These are phyloP conservation scores for Tricholoma terreum DNA, from an alignment of 768 basidiomycete species.

Conservation along the genomic window DNA sequence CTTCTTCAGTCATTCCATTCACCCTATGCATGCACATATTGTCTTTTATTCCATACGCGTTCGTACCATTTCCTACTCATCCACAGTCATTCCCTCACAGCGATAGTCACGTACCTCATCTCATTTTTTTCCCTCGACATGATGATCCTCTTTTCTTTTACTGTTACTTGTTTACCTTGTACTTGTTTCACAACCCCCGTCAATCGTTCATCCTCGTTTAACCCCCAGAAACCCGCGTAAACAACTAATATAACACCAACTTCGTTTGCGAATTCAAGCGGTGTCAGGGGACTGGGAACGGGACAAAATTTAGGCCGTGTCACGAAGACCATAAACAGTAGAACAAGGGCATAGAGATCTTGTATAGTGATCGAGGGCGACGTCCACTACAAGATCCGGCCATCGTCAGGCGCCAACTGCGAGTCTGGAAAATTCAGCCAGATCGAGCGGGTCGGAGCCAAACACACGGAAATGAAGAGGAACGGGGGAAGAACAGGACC, in stretches of 20 bases:
- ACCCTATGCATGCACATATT: constrained; percentile 6
- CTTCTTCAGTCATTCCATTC: background rate
- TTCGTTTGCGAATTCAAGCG: background rate
- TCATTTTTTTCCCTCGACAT: background rate
- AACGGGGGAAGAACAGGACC: background rate
- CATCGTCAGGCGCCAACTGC: background rate
- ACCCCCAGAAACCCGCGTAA: background rate
- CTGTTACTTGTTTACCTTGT: background rate
- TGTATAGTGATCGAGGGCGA: background rate
- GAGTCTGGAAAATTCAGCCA: background rate
- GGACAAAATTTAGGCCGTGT: background rate
- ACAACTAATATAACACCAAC: background rate
- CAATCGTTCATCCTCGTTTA: background rate
- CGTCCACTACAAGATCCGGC: background rate
- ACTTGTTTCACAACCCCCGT: background rate
- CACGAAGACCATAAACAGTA: background rate
- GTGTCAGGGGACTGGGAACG: background rate
- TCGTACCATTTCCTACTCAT: background rate
- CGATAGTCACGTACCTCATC: background rate
- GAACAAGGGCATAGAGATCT: background rate
- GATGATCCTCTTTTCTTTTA: background rate
- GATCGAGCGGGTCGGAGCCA: background rate
- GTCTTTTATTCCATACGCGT: background rate
- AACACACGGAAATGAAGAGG: background rate
- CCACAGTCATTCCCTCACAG: background rate